These are phyloP conservation scores for Metschnikowia gruessii DNA, from an alignment of 805 yeast genomes.

Conservation along the genomic window DNA sequence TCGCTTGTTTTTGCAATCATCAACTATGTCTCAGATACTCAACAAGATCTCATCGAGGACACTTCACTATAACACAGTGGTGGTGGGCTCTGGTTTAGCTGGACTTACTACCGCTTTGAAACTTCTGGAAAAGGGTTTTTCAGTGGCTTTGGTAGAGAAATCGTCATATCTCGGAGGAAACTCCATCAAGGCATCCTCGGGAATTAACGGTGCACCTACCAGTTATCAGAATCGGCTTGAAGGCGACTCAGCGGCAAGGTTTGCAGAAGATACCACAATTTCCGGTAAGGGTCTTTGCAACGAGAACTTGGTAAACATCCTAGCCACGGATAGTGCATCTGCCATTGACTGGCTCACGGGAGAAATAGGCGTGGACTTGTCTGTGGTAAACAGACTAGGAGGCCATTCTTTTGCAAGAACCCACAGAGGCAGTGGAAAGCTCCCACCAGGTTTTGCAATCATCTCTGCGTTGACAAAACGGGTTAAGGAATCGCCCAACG, in stretches of 20 bases:
- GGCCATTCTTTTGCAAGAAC: conserved; percentile 43
- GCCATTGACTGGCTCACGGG: conserved; percentile 36
- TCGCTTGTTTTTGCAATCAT: conserved; percentile 4
- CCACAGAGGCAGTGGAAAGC: conserved; percentile 38
- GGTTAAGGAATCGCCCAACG: conserved; percentile 30
- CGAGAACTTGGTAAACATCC: conserved; percentile 23
- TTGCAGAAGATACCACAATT: conserved; percentile 29
- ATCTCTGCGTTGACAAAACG: conserved; percentile 43
- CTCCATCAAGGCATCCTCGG: conserved; percentile 60
- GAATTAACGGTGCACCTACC: conserved; percentile 48
- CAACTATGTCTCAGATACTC: not conserved
- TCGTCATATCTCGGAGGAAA: conserved; percentile 52
- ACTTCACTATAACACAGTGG: conserved; percentile 23
- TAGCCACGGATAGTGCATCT: conserved; percentile 26
- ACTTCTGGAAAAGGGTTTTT: conserved; percentile 34
- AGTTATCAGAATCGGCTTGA: conserved; percentile 21
- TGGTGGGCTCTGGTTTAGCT: conserved; percentile 57
- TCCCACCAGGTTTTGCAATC: conserved; percentile 62
- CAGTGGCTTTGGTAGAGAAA: conserved; percentile 50
- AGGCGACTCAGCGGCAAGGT: conserved; percentile 28
- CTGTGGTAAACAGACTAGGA: conserved; percentile 34
- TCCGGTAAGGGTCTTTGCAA: conserved; percentile 34
- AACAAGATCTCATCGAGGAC: conserved; percentile 3
- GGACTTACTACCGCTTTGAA: conserved; percentile 48
- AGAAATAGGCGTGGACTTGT: conserved; percentile 28